Percentiles rank a stretch among this genome's conserved stretches.
Conservation (phyloP, 176 grass and related monocot species). For the Alopecurus myosuroides region DNA sequence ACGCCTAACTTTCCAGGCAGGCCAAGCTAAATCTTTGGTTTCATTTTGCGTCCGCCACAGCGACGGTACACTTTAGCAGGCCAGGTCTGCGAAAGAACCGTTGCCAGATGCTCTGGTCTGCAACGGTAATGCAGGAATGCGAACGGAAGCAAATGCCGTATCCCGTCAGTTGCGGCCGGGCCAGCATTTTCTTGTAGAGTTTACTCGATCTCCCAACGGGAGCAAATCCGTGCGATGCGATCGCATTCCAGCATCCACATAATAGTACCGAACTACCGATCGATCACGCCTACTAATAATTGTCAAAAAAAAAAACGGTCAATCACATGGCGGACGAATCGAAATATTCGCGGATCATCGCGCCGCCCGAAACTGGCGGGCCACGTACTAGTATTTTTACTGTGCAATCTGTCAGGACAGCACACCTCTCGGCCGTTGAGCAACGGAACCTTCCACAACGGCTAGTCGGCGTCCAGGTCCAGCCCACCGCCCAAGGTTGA, state of each 20-base stretch:
- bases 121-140: neutral
- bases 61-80: neutral
- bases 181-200: no score
- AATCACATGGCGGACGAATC: neutral
- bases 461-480: constrained; percentile 37
- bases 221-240: no score
- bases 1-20: neutral
- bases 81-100: neutral
- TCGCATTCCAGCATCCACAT: neutral
- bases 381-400: neutral
- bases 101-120: neutral
- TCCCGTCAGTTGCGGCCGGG: no score
- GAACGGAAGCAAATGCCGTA: neutral
- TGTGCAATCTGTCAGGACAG: constrained; percentile 8
- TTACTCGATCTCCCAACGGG: no score
- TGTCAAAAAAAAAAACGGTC: neutral
- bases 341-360: neutral
- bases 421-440: neutral
- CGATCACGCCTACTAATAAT: neutral
- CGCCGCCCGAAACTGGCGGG: neutral
- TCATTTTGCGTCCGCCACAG: no score
- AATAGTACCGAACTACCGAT: neutral
- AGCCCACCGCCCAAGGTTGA: neutral
- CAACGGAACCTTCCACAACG: constrained; percentile 33
- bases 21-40: neutral